phyloP scores from a whole-genome alignment of 768 basidiomycete genomes.

The Porpolomopsis calyptriformis region DNA sequence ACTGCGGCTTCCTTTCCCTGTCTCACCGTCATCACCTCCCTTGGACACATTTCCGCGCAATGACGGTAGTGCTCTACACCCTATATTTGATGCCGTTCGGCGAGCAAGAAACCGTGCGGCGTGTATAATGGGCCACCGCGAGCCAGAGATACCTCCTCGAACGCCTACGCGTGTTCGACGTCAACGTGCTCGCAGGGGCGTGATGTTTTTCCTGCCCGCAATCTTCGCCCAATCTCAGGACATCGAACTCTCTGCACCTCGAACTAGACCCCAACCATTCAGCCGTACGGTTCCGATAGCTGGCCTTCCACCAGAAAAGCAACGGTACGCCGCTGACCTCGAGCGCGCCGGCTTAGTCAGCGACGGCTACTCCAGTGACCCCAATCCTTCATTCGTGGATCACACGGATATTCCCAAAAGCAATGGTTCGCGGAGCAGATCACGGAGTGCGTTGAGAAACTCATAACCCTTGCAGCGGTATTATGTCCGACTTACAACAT shows the following conservation, averaged over 20 bases:
- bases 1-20: constrained; percentile 54
- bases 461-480: not conserved
- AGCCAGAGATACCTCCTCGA: constrained; percentile 28
- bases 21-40: constrained; percentile 46
- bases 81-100: constrained; percentile 42
- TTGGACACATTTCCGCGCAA: constrained; percentile 31
- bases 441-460: constrained; percentile 7
- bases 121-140: constrained; percentile 33
- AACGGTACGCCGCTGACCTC: constrained; percentile 25
- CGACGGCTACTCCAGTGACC: constrained; percentile 5
- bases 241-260: constrained; percentile 27
- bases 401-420: constrained; percentile 11
- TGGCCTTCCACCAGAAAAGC: constrained; percentile 37
- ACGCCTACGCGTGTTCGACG: constrained; percentile 40
- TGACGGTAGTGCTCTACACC: constrained; percentile 27
- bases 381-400: constrained; percentile 10
- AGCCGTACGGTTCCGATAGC: constrained; percentile 6
- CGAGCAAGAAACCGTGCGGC: constrained; percentile 45
- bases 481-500: not conserved
- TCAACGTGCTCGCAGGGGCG: constrained; percentile 40
- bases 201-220: constrained; percentile 75
- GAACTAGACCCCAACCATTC: not conserved
- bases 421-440: constrained; percentile 6
- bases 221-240: constrained; percentile 51
- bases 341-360: constrained; percentile 20